Evolutionary conservation across 2,329 filamentous ascomycete genomes (phyloP).

Genomic region (Acrodontium crateriforme): DNA sequence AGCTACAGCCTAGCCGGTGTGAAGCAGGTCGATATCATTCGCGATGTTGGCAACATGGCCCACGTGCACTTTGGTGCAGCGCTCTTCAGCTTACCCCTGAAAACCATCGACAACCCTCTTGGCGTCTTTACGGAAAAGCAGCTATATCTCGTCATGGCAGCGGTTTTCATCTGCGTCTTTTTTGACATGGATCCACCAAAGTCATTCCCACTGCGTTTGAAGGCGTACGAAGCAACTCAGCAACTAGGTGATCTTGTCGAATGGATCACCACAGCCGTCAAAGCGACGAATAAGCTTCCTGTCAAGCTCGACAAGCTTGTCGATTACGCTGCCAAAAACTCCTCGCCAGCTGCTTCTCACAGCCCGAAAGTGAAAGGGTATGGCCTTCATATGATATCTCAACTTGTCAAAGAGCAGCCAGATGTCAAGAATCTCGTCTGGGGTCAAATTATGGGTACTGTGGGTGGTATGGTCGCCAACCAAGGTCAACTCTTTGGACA

Average conservation of each 20-base stretch:
- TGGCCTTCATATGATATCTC: constrained; percentile 42
- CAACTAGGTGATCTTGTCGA: constrained; percentile 37
- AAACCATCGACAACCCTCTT: constrained; percentile 36
- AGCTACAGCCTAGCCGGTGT: constrained; percentile 33
- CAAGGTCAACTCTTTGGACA: constrained; percentile 46
- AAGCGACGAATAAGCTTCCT: constrained; percentile 24
- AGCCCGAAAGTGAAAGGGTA: constrained; percentile 35
- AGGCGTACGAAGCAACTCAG: constrained; percentile 34
- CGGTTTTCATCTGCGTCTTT: constrained; percentile 41
- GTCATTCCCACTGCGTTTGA: constrained; percentile 38
- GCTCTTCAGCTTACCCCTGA: constrained; percentile 42
- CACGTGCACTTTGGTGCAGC: constrained; percentile 42
- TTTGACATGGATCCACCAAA: constrained; percentile 40
- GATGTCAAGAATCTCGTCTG: constrained; percentile 38
- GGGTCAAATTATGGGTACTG: constrained; percentile 44
- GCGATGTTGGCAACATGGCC: constrained; percentile 38
- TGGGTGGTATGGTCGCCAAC: constrained; percentile 41
- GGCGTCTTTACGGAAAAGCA: constrained; percentile 42
- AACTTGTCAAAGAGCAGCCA: constrained; percentile 32
- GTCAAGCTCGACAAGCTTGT: no score
- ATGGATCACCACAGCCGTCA: constrained; percentile 34
- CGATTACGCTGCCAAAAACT: no score
- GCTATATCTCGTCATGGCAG: constrained; percentile 39
- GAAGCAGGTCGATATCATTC: constrained; percentile 35
- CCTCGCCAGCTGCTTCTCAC: constrained; percentile 4